Evolutionary conservation across 1,284 basidiomycete species (phyloP), one percentile per base, ranked within the genome.

Genomic region (Fomitiporia mediterranea): DNA sequence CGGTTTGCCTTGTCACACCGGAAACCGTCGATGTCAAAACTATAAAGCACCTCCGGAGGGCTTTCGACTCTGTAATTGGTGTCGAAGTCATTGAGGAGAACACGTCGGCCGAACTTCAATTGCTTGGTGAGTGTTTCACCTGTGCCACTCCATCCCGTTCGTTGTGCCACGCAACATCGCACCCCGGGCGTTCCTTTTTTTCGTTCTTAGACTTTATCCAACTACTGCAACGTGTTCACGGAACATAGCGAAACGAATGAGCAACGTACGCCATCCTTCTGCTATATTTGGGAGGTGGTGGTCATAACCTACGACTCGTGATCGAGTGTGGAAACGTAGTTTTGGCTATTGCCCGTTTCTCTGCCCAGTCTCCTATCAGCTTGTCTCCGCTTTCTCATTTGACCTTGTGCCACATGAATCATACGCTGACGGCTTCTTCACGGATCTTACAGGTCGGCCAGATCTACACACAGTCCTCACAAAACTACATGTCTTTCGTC

Each of bases 401-500:
- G 25, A 47, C n/a, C 21, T 32, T 21, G 21, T 21, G 37, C 42
- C 42, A 40, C 50, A 51, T 51, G 61, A 47, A 49, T 56, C 27
- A 25, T 9, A 52, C 23, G 27, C 35, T 55, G 38, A 51, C 47
- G 37, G 58, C n/a, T 21, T 51, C 32, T 44, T 52, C 27, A 38
- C 55, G 40, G 28, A 42, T 56, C 37, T 59, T 59, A 32, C 65
- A 97, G 94, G 94, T 64, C 93, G 96, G 56, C 91, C 86, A 23
- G 95, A 99, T 74, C 84, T 99, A 56, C 82, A 85, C 67, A 84
- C 89, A 60, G 92, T 94, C 64, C 82, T 98, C 71, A 98, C 96
- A 56, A 99, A 99, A 72, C 75, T 98, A 53, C 96, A 99, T 71
- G 80, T 91, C 62, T 98, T 98, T 71, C 91, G 96, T 58, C 82